phyloP scores from a whole-genome alignment of 2,329 filamentous ascomycete genomes.

The Diaporthe vexans region DNA sequence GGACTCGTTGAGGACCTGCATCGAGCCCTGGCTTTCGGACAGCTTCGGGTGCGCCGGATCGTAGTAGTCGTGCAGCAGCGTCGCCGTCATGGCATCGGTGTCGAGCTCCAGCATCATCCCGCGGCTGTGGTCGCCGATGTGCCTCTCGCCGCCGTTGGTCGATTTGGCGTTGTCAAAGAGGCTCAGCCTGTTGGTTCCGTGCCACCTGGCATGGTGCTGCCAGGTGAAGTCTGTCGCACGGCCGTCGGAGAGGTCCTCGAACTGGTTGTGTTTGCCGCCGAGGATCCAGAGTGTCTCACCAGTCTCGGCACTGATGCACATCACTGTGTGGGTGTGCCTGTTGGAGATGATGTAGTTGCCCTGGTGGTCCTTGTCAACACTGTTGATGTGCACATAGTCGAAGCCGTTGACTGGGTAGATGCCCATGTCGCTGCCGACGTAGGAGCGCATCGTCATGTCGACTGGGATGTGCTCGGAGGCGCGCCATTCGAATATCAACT shows the following conservation, averaged over 20 bases:
- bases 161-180: slow-evolving; percentile 57
- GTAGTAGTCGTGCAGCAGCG: slow-evolving; percentile 49
- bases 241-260: slow-evolving; percentile 52
- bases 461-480: slow-evolving; percentile 52
- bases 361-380: slow-evolving; percentile 50
- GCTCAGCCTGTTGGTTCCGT: slow-evolving; percentile 50
- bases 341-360: slow-evolving; percentile 56
- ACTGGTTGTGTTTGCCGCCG: slow-evolving; percentile 53
- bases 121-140: slow-evolving; percentile 48
- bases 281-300: slow-evolving; percentile 54
- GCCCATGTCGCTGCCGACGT: slow-evolving; percentile 47
- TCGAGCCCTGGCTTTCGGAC: slow-evolving; percentile 39
- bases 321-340: slow-evolving; percentile 50
- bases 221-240: slow-evolving; percentile 54
- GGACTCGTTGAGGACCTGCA: slow-evolving; percentile 29
- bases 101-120: slow-evolving; percentile 51
- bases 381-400: slow-evolving; percentile 58
- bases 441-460: slow-evolving; percentile 47
- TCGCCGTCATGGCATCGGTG: slow-evolving; percentile 48
- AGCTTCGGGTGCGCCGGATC: slow-evolving; percentile 45
- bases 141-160: slow-evolving; percentile 47
- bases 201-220: slow-evolving; percentile 56
- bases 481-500: slow-evolving; percentile 55
- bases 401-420: slow-evolving; percentile 50
- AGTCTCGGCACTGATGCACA: slow-evolving; percentile 47